Percentiles rank a stretch among this genome's conserved stretches.
phyloP scores from a whole-genome alignment of 1,284 basidiomycete species.

The Sporisorium iseilematis-ciliati region DNA sequence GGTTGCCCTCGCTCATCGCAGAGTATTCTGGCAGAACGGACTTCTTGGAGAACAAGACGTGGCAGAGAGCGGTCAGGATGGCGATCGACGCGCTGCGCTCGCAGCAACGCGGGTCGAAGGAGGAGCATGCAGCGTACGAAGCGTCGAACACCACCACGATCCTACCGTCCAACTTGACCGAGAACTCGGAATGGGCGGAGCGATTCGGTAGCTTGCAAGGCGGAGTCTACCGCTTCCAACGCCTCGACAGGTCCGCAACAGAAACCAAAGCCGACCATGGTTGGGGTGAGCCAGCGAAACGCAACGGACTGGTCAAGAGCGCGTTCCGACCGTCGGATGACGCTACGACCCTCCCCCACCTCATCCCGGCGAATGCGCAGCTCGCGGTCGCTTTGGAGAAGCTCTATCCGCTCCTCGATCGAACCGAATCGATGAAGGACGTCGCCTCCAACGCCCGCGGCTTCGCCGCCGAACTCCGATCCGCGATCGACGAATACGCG shows the following conservation, averaged over 20 bases:
- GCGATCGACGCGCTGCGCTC: slow-evolving; percentile 45
- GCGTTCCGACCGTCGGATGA: slow-evolving; percentile 60
- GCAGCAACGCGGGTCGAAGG: slow-evolving; percentile 46
- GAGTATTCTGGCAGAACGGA: slow-evolving; percentile 33
- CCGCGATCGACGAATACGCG: slow-evolving; percentile 34
- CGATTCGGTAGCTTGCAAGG: slow-evolving; percentile 44
- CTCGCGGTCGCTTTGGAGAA: slow-evolving; percentile 46
- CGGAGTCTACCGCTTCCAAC: slow-evolving; percentile 57
- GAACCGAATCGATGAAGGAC: slow-evolving; percentile 18
- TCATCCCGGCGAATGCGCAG: slow-evolving; percentile 58
- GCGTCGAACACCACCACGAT: slow-evolving; percentile 19
- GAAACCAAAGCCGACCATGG: slow-evolving; percentile 58
- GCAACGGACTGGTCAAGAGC: slow-evolving; percentile 54
- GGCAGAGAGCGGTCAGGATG: slow-evolving; percentile 43
- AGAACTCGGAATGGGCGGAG: slow-evolving; percentile 35
- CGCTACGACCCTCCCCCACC: slow-evolving; percentile 52
- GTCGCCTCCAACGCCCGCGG: slow-evolving; percentile 20
- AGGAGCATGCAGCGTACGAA: slow-evolving; percentile 45
- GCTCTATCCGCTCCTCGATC: slow-evolving; percentile 24
- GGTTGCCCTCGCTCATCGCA: slow-evolving; percentile 36
- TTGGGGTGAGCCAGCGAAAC: slow-evolving; percentile 51
- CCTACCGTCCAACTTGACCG: slow-evolving; percentile 29
- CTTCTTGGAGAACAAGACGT: slow-evolving; percentile 45
- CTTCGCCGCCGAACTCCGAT: slow-evolving; percentile 42
- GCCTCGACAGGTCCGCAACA: slow-evolving; percentile 38